phyloP scores from a whole-genome alignment of 768 basidiomycete species.

The Mycena venus region DNA sequence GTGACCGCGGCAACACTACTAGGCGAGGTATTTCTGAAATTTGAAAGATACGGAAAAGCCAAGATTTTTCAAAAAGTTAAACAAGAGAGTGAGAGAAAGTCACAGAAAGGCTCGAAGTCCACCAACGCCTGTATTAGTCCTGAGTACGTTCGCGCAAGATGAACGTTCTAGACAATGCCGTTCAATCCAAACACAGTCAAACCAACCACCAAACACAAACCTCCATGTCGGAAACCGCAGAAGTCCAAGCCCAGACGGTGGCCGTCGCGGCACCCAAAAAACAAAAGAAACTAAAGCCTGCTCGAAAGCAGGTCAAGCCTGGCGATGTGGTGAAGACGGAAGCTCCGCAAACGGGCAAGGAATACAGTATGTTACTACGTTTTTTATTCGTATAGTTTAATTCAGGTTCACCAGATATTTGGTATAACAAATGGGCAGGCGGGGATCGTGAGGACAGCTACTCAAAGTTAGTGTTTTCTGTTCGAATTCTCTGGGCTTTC shows the following conservation, averaged over 20 bases:
- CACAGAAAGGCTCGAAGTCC: too few relatives aligned
- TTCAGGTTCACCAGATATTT: constrained; percentile 75
- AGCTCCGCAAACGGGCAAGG: constrained; percentile 92
- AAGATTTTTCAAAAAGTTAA: too few relatives aligned
- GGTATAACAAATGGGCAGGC: constrained; percentile 99
- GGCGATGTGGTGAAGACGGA: constrained; percentile 93
- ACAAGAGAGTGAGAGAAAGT: too few relatives aligned
- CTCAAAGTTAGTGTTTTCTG: constrained; percentile 82
- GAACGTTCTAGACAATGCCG: too few relatives aligned
- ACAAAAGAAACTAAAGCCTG: constrained; percentile 85
- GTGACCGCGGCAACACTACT: too few relatives aligned
- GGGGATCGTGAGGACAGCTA: constrained; percentile 97
- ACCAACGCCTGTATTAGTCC: too few relatives aligned
- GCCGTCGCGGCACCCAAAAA: constrained; percentile 41
- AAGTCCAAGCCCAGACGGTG: constrained; percentile 29
- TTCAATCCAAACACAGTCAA: too few relatives aligned
- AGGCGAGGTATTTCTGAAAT: too few relatives aligned
- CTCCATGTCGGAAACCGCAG: constrained; percentile 19
- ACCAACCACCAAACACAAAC: background rate
- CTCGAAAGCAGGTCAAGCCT: constrained; percentile 92
- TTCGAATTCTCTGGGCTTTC: too few relatives aligned
- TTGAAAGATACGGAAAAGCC: too few relatives aligned
- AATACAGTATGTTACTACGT: constrained; percentile 81
- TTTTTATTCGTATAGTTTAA: background rate
- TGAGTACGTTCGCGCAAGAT: too few relatives aligned